These are phyloP conservation scores for Vitis hybrid DNA, from an alignment of 177 flowering plant species.

Conservation along the genomic window DNA sequence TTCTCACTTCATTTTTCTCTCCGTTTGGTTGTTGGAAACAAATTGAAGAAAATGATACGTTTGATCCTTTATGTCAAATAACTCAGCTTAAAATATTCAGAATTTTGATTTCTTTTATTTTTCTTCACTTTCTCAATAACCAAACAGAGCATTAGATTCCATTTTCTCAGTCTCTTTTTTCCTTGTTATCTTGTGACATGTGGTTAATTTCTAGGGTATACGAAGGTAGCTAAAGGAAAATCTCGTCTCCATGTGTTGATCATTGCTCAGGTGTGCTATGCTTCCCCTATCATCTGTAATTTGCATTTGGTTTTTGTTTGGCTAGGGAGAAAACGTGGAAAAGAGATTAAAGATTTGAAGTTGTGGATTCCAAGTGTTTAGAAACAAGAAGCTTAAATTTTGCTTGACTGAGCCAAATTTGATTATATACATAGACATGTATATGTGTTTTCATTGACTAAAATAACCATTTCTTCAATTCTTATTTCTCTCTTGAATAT, in stretches of 20 bases:
- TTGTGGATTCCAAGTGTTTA: too few relatives aligned
- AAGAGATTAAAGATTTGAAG: too few relatives aligned
- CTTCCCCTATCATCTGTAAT: background rate
- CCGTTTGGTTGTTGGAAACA: background rate
- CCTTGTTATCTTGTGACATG: background rate
- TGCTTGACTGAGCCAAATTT: too few relatives aligned
- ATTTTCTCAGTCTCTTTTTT: background rate
- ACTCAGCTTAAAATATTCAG: too few relatives aligned
- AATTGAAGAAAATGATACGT: background rate
- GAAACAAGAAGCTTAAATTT: too few relatives aligned
- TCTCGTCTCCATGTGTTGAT: slow-evolving; percentile 50
- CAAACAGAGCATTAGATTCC: background rate
- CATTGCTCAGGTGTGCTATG: slow-evolving; percentile 48
- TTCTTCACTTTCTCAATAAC: background rate
- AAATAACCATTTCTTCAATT: too few relatives aligned
- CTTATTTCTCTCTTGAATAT: too few relatives aligned
- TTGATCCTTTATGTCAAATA: background rate
- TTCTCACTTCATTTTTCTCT: background rate
- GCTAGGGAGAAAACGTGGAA: too few relatives aligned
- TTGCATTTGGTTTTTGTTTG: background rate
- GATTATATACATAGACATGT: too few relatives aligned
- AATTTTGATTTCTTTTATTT: background rate
- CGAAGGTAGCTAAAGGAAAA: slow-evolving; percentile 71
- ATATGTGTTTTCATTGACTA: too few relatives aligned
- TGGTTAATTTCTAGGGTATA: slow-evolving; percentile 51